phyloP scores from a whole-genome alignment of 164 flowering plant genomes.

The Chloranthus sessilifolius region DNA sequence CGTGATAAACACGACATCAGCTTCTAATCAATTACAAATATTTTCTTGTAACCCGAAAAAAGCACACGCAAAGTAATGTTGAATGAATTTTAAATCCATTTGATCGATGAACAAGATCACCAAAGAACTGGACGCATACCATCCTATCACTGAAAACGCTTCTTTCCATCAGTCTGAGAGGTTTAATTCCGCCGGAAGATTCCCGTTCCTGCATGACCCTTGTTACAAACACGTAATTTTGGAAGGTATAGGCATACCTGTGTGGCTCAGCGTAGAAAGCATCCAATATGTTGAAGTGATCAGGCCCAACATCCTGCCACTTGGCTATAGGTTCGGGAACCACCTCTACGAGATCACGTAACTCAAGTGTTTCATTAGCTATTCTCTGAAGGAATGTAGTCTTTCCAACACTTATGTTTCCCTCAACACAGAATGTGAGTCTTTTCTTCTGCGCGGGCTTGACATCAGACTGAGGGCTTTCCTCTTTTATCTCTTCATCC shows the following conservation, averaged over 20 bases:
- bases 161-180: slow-evolving; percentile 95
- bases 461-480: slow-evolving; percentile 33
- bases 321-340: slow-evolving; percentile 94
- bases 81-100: background rate
- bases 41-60: too few species aligned
- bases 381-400: slow-evolving; percentile 94
- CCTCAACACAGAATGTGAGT: slow-evolving; percentile 93
- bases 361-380: slow-evolving; percentile 95
- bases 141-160: slow-evolving; percentile 97
- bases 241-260: slow-evolving; percentile 96
- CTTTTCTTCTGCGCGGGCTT: slow-evolving; percentile 44
- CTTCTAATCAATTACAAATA: background rate
- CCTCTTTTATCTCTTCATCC: slow-evolving; percentile 75
- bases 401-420: slow-evolving; percentile 97
- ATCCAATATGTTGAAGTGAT: slow-evolving; percentile 89
- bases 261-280: slow-evolving; percentile 92
- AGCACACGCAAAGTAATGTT: too few species aligned
- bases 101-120: background rate
- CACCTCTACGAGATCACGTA: slow-evolving; percentile 87
- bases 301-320: slow-evolving; percentile 98
- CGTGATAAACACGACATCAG: background rate
- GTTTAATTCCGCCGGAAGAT: slow-evolving; percentile 79
- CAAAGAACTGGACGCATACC: slow-evolving; percentile 39
- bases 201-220: slow-evolving; percentile 98
- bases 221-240: slow-evolving; percentile 95